These are phyloP conservation scores for Colletotrichum chlorophyti DNA, from an alignment of 2,329 filamentous ascomycete species.

Conservation along the genomic window DNA sequence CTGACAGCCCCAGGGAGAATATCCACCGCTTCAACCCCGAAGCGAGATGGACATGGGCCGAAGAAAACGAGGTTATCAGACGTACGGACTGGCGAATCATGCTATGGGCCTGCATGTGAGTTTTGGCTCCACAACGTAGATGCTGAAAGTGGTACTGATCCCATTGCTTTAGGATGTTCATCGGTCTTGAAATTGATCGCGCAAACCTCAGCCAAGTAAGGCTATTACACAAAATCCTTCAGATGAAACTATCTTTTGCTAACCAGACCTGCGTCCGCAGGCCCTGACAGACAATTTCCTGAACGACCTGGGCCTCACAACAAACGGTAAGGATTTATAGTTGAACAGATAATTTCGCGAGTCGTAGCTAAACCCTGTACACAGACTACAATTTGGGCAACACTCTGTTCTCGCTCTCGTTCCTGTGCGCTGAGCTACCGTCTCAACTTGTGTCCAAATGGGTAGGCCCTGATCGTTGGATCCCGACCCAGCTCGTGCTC, in stretches of 20 bases:
- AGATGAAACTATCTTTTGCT: background rate
- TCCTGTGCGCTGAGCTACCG: slow-evolving; percentile 62
- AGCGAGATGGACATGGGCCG: slow-evolving; percentile 44
- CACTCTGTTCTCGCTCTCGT: slow-evolving; percentile 55
- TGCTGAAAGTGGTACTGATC: no score
- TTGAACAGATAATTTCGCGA: background rate
- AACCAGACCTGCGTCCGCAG: slow-evolving; percentile 35
- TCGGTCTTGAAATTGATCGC: slow-evolving; percentile 54
- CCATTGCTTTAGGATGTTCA: slow-evolving; percentile 38
- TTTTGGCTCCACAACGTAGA: no score
- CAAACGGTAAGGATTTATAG: slow-evolving; percentile 39
- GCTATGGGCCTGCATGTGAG: slow-evolving; percentile 58
- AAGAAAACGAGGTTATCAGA: slow-evolving; percentile 39
- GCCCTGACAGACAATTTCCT: slow-evolving; percentile 57
- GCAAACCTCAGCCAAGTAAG: slow-evolving; percentile 45
- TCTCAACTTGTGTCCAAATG: slow-evolving; percentile 64
- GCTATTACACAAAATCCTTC: no score
- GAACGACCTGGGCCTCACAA: slow-evolving; percentile 47
- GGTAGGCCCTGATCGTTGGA: slow-evolving; percentile 54
- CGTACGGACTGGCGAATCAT: slow-evolving; percentile 59
- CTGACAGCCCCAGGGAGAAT: slow-evolving; percentile 35
- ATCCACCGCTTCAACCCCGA: slow-evolving; percentile 44
- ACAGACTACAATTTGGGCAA: slow-evolving; percentile 54
- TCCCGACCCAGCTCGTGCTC: slow-evolving; percentile 60
- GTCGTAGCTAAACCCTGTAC: background rate